A percentile compares a stretch with the other conserved stretches of the same genome.
Evolutionary conservation across 2,329 filamentous ascomycete species (phyloP).

Genomic region (Ophiognomonia clavigignenti-juglandacearum): DNA sequence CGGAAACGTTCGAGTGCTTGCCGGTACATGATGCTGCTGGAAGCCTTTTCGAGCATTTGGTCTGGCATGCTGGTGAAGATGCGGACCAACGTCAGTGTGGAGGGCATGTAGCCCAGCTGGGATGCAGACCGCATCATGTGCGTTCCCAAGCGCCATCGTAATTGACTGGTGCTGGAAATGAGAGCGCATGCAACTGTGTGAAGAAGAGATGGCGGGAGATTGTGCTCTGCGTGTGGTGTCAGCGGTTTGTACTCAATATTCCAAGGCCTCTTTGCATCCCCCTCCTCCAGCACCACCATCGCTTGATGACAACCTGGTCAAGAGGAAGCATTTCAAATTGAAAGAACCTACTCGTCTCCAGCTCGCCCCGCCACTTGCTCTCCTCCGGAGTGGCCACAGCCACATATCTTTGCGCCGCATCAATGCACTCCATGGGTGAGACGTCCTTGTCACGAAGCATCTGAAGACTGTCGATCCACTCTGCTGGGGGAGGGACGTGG

Average conservation of each 20-base stretch:
- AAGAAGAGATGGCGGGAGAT: slow-evolving; percentile 24
- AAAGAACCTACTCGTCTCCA: slow-evolving; percentile 17
- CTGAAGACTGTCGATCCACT: slow-evolving; percentile 20
- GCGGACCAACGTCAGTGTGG: slow-evolving; percentile 28
- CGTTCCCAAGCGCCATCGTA: slow-evolving; percentile 20
- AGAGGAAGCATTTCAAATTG: background rate
- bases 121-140: slow-evolving; percentile 32
- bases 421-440: slow-evolving; percentile 20
- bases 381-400: slow-evolving; percentile 19
- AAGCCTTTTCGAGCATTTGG: slow-evolving; percentile 17
- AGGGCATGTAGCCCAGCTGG: slow-evolving; percentile 28
- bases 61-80: slow-evolving; percentile 15
- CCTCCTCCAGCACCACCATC: too few species aligned
- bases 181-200: slow-evolving; percentile 28
- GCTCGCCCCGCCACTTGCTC: slow-evolving; percentile 21
- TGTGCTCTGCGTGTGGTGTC: slow-evolving; percentile 17
- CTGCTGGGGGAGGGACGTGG: slow-evolving; percentile 24
- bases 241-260: too few species aligned
- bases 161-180: slow-evolving; percentile 4
- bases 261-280: too few species aligned
- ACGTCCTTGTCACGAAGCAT: slow-evolving; percentile 16
- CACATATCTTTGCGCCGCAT: slow-evolving; percentile 22
- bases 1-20: slow-evolving; percentile 20
- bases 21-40: slow-evolving; percentile 19
- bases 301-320: too few species aligned